phyloP scores from a whole-genome alignment of 352 stramenopile genomes.

The Phytophthora megakarya region DNA sequence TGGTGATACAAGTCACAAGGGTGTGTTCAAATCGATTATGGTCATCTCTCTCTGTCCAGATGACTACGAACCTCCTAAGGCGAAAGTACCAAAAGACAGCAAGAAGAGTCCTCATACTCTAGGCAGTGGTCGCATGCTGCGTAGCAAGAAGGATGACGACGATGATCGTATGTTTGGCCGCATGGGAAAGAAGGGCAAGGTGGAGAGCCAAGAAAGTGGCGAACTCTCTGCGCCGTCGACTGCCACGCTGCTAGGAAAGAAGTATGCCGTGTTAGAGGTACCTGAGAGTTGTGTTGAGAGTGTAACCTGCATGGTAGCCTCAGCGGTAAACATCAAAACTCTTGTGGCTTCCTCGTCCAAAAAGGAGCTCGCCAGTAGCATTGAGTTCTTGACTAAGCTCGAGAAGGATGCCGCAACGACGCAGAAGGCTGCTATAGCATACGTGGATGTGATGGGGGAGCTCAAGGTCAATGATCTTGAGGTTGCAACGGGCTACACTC shows the following conservation, averaged over 20 bases:
- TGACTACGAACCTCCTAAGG: constrained; percentile 60
- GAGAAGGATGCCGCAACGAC: constrained; percentile 63
- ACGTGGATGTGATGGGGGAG: constrained; percentile 74
- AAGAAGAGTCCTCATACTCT: constrained; percentile 25
- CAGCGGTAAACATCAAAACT: constrained; percentile 62
- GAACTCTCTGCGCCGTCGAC: constrained; percentile 61
- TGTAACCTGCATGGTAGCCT: constrained; percentile 51
- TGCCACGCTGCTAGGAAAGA: constrained; percentile 63
- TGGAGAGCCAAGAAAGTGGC: constrained; percentile 38
- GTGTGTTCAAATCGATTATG: constrained; percentile 79
- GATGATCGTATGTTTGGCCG: constrained; percentile 53
- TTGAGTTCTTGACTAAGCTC: constrained; percentile 78
- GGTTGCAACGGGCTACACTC: constrained; percentile 63
- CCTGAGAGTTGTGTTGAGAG: constrained; percentile 81
- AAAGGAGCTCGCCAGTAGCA: constrained; percentile 72
- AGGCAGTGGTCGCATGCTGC: constrained; percentile 48
- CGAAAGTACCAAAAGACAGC: constrained; percentile 16
- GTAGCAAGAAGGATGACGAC: constrained; percentile 58
- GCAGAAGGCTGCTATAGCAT: constrained; percentile 50
- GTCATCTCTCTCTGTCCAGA: constrained; percentile 72
- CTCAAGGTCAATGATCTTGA: constrained; percentile 85
- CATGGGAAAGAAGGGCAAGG: constrained; percentile 36
- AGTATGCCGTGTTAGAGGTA: constrained; percentile 75
- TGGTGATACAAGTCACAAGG: constrained; percentile 22
- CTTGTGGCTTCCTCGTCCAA: constrained; percentile 66